Conservation (phyloP, 805 yeast species). For the Maudiozyma bulderi region DNA sequence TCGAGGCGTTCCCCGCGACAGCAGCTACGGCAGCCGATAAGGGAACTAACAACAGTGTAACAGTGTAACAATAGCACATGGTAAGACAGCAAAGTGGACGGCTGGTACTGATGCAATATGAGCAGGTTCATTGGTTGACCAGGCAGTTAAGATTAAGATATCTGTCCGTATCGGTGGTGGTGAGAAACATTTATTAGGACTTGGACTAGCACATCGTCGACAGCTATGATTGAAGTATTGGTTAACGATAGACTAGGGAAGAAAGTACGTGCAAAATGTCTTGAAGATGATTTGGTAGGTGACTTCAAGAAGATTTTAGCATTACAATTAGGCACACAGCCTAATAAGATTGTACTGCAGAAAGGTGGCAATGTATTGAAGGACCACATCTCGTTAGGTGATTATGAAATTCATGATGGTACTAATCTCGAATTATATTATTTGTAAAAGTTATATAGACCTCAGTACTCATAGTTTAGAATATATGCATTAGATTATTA, state of each 20-base stretch:
- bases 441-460: constrained; percentile 27
- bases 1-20: not conserved
- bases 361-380: constrained; percentile 79
- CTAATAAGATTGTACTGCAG: constrained; percentile 56
- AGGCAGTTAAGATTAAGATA: not conserved
- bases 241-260: constrained; percentile 80
- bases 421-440: constrained; percentile 79
- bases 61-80: too few relatives aligned
- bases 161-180: not conserved
- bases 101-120: too few relatives aligned
- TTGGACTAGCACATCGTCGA: not conserved
- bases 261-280: constrained; percentile 79
- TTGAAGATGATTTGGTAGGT: constrained; percentile 75
- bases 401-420: constrained; percentile 88
- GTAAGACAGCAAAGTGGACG: too few relatives aligned
- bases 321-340: constrained; percentile 67
- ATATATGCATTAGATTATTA: not conserved
- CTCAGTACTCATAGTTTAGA: not conserved
- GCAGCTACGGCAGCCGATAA: not conserved
- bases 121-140: not conserved
- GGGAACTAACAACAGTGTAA: not conserved
- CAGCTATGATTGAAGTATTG: constrained; percentile 54
- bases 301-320: constrained; percentile 82
- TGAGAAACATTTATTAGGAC: not conserved
- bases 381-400: constrained; percentile 87